phyloP scores from a whole-genome alignment of 169 alveolate genomes.

The Cryptosporidium canis region DNA sequence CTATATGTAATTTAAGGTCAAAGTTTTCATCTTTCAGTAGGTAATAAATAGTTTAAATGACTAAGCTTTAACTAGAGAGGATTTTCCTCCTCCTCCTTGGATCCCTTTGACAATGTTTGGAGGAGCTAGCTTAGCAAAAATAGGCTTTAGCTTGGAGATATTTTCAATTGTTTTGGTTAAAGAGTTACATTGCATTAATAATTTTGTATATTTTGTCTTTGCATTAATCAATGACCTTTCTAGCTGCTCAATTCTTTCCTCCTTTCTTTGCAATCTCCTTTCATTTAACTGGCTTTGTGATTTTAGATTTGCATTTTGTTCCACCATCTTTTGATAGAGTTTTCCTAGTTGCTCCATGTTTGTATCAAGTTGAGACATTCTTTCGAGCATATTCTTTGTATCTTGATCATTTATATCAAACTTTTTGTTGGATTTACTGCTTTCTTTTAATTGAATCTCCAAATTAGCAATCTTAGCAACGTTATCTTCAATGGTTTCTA shows the following conservation, averaged over 20 bases:
- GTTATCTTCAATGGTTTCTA: constrained; percentile 35
- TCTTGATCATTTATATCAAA: constrained; percentile 72
- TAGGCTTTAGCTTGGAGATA: constrained; percentile 58
- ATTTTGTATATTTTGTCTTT: constrained; percentile 75
- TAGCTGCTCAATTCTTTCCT: constrained; percentile 77
- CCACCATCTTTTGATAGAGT: constrained; percentile 74
- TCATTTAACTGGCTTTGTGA: constrained; percentile 69
- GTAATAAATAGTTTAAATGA: neutral
- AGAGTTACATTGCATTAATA: constrained; percentile 75
- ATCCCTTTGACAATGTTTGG: constrained; percentile 69
- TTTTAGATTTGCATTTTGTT: constrained; percentile 76
- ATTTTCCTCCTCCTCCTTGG: constrained; percentile 71
- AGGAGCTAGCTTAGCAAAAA: constrained; percentile 62
- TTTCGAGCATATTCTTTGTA: constrained; percentile 69
- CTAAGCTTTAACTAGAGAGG: constrained; percentile 39
- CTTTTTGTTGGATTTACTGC: constrained; percentile 41
- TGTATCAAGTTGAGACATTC: constrained; percentile 74
- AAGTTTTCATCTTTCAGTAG: neutral
- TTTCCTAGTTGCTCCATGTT: constrained; percentile 76
- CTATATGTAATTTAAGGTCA: neutral
- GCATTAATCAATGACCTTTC: constrained; percentile 75
- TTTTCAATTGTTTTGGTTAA: constrained; percentile 74
- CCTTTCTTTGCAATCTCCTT: constrained; percentile 76
- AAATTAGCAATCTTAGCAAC: constrained; percentile 39
- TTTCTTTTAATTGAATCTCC: constrained; percentile 45